phyloP scores from a whole-genome alignment of 495 filamentous ascomycete species.

The Ascodesmis nigricans region DNA sequence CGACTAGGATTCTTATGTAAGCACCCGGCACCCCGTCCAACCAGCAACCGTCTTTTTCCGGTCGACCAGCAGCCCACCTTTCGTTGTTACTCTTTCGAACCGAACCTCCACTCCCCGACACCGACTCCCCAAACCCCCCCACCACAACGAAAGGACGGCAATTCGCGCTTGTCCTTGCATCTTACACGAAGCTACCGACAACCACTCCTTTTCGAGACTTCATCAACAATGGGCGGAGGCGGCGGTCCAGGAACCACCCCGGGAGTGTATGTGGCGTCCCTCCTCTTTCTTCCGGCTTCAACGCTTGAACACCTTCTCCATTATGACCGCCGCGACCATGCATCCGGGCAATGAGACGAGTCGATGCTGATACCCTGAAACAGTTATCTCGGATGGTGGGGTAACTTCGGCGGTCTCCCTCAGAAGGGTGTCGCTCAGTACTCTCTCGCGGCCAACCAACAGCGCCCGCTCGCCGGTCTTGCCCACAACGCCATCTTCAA shows the following conservation, averaged over 20 bases:
- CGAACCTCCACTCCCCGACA: conserved; percentile 10
- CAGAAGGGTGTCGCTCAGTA: conserved; percentile 44
- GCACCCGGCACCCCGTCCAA: too few relatives aligned
- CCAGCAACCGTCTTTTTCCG: too few relatives aligned
- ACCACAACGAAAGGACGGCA: too few relatives aligned
- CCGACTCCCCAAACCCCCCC: neutral
- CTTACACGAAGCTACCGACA: conserved; percentile 1
- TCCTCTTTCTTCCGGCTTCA: conserved; percentile 9
- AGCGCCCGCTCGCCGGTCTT: conserved; percentile 41
- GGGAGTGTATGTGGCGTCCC: conserved; percentile 48
- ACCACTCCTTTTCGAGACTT: conserved; percentile 1
- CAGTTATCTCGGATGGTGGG: conserved; percentile 74
- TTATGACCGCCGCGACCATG: too few relatives aligned
- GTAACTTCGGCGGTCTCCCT: conserved; percentile 40
- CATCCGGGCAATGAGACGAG: too few relatives aligned
- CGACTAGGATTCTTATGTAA: too few relatives aligned
- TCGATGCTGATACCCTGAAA: conserved; percentile 21
- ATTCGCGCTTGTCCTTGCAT: conserved; percentile 13
- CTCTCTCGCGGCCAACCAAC: conserved; percentile 39
- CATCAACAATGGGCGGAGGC: conserved; percentile 54
- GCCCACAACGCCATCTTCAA: conserved; percentile 39
- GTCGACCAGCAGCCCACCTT: too few relatives aligned
- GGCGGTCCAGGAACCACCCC: conserved; percentile 27
- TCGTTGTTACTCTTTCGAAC: too few relatives aligned
- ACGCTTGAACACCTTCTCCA: conserved; percentile 4